Percentiles rank a stretch among this genome's conserved stretches.
These are phyloP conservation scores for Apiotrichum laibachii DNA, from an alignment of 1,284 basidiomycete species.

Conservation along the genomic window DNA sequence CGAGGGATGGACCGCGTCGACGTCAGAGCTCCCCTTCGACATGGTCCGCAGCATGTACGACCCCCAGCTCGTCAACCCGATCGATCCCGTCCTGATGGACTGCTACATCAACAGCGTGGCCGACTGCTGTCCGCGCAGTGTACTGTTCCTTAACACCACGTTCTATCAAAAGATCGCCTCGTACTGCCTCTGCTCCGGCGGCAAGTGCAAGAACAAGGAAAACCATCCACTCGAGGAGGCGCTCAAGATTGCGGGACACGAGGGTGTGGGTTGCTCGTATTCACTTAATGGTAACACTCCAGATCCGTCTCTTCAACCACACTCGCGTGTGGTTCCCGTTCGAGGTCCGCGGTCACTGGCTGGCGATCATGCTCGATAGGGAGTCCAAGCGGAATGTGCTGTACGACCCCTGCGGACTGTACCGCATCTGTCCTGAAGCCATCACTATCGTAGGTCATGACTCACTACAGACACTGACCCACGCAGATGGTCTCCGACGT, in stretches of 20 bases:
- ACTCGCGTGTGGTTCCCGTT: neutral
- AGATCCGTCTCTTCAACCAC: neutral
- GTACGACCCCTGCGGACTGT: neutral
- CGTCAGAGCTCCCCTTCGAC: neutral
- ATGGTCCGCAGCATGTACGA: neutral
- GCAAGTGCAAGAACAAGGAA: slow-evolving; percentile 1
- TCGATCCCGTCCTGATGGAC: neutral
- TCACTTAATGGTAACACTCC: neutral
- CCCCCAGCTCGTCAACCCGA: neutral
- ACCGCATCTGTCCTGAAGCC: neutral
- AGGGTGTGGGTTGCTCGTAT: neutral
- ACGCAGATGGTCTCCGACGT: neutral
- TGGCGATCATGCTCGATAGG: neutral
- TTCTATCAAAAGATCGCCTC: neutral
- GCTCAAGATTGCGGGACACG: neutral
- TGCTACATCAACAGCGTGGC: neutral
- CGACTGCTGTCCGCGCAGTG: neutral
- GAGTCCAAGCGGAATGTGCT: neutral
- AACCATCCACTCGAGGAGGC: neutral
- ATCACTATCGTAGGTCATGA: neutral
- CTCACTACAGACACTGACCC: neutral
- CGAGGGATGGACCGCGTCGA: neutral
- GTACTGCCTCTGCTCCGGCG: neutral
- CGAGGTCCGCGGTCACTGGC: neutral
- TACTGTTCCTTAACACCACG: neutral